Conservation (phyloP, 1,284 basidiomycete genomes). For the Leccinum pachyderme region DNA sequence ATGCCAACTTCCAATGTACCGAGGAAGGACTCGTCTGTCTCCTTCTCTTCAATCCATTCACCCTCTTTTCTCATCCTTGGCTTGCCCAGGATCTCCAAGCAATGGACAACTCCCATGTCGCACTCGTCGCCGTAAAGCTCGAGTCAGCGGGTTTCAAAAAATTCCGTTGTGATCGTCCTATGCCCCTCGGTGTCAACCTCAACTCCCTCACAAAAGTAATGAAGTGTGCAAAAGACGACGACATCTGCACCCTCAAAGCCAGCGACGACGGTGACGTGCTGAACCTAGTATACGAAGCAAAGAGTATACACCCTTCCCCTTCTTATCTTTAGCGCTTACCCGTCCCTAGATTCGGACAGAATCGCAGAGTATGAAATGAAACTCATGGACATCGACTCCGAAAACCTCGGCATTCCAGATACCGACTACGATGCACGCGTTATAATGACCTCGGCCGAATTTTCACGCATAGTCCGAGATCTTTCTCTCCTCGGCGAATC, state of each 20-base stretch:
- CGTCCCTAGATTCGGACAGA: constrained; percentile 76
- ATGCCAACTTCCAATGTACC: constrained; percentile 97
- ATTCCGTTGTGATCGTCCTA: constrained; percentile 94
- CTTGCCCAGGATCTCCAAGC: constrained; percentile 77
- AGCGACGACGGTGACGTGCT: constrained; percentile 90
- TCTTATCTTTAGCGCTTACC: not conserved
- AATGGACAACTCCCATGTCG: constrained; percentile 99
- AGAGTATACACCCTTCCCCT: constrained; percentile 56
- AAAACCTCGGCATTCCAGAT: constrained; percentile 96
- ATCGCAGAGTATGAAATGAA: constrained; percentile 99
- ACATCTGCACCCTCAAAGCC: constrained; percentile 90
- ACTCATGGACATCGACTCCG: constrained; percentile 98
- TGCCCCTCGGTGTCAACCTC: constrained; percentile 92
- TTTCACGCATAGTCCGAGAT: constrained; percentile 91
- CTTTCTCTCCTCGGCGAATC: constrained; percentile 91
- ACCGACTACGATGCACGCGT: constrained; percentile 97
- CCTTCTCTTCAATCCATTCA: not conserved
- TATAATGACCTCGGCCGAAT: constrained; percentile 85
- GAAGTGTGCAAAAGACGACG: constrained; percentile 97
- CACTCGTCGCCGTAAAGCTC: constrained; percentile 86
- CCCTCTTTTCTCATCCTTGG: not conserved
- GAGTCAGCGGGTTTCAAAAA: constrained; percentile 77
- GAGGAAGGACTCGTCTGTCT: constrained; percentile 88
- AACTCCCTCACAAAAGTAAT: constrained; percentile 92
- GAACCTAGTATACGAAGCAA: constrained; percentile 89